Conservation (phyloP, 2,329 filamentous ascomycete species). For the Ophiocordyceps camponoti-rufipedis region DNA sequence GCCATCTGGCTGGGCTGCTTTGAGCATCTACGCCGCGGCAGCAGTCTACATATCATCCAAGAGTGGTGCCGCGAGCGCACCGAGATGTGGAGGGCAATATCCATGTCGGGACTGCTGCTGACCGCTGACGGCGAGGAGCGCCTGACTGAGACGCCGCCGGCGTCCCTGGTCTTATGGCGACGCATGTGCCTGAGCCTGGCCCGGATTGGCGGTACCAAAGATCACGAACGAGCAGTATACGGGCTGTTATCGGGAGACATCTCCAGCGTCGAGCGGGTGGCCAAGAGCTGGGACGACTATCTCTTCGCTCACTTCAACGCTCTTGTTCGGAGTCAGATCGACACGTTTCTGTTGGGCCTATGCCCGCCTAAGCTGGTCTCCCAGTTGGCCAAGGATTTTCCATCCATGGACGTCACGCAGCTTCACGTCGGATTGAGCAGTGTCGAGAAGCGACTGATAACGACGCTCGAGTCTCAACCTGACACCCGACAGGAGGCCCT, state of each 20-base stretch:
- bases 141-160: constrained; percentile 15
- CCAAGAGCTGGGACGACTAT: constrained; percentile 67
- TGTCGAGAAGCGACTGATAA: constrained; percentile 40
- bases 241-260: constrained; percentile 78
- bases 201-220: constrained; percentile 48
- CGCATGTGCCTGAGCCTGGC: constrained; percentile 59
- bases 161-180: constrained; percentile 48
- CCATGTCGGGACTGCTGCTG: constrained; percentile 56
- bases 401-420: constrained; percentile 45
- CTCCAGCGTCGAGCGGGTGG: constrained; percentile 56
- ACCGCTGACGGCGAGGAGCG: constrained; percentile 27
- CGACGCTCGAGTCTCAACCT: constrained; percentile 36
- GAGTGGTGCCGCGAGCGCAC: constrained; percentile 77
- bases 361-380: constrained; percentile 34
- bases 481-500: constrained; percentile 39
- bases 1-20: constrained; percentile 90
- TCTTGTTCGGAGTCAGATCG: constrained; percentile 64
- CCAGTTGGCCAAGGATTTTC: constrained; percentile 37
- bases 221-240: constrained; percentile 80
- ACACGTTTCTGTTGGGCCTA: constrained; percentile 43
- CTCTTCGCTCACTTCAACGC: constrained; percentile 80
- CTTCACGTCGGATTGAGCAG: constrained; percentile 37
- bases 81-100: constrained; percentile 77
- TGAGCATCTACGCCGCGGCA: constrained; percentile 78
- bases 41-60: constrained; percentile 51